These are phyloP conservation scores for Hymenoscyphus fructigenus DNA, from an alignment of 2,329 filamentous ascomycete species.

Conservation along the genomic window DNA sequence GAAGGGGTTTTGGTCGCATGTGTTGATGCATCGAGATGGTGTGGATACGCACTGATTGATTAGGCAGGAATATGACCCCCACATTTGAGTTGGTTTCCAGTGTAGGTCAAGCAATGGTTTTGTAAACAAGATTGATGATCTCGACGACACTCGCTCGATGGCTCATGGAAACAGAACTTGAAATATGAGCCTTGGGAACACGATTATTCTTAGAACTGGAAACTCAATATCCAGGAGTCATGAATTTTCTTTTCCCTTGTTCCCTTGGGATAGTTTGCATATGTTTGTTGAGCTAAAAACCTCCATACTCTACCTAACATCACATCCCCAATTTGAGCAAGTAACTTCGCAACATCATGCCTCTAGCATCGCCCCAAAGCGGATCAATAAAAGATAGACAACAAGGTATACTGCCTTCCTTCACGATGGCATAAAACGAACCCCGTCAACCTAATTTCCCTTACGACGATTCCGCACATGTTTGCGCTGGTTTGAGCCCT, in stretches of 20 bases:
- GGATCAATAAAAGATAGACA: not conserved
- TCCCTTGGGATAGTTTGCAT: too few species aligned
- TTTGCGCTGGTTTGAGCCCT: conserved; percentile 18
- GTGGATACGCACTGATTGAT: not conserved
- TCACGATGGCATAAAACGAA: not conserved
- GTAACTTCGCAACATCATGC: not conserved
- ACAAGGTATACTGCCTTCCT: not conserved
- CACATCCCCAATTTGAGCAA: too few species aligned
- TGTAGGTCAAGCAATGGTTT: not conserved
- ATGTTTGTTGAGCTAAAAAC: too few species aligned
- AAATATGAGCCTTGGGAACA: too few species aligned
- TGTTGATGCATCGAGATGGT: not conserved
- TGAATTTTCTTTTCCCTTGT: too few species aligned
- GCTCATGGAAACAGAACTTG: too few species aligned
- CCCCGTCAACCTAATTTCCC: not conserved
- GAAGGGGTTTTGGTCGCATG: not conserved
- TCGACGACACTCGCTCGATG: too few species aligned
- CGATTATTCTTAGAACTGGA: too few species aligned
- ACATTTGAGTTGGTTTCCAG: not conserved
- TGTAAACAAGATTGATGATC: not conserved
- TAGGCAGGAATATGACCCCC: not conserved
- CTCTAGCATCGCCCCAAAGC: not conserved
- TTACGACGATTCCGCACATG: not conserved
- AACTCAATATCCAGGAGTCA: too few species aligned
- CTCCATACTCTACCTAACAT: too few species aligned